Evolutionary conservation across 371 early-diverging fungal genomes (phyloP), one percentile per base, ranked within the genome.

Genomic region (Mucor racemosus): DNA sequence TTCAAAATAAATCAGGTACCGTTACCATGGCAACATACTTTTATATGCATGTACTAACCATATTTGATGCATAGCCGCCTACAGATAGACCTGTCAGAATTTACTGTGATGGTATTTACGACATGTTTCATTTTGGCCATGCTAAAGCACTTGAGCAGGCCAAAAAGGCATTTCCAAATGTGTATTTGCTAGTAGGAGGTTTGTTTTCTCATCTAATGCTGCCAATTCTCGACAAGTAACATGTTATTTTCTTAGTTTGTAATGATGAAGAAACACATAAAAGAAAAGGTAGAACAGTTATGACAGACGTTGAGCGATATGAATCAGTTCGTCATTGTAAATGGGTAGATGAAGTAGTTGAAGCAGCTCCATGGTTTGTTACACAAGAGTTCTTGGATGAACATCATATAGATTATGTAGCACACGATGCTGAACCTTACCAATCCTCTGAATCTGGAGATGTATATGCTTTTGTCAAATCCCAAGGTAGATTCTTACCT

Each of bases 121-220:
- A 98, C 78, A 79, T 96, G 71, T 95, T 97, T 77, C 99, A 97
- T 81, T 95, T 93, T 76, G 97, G 99, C 5, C 97, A 98, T 74
- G 94, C 96, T 39, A 89, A 93, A 60, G 92, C 93, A 38, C 77
- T 98, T 50, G 93, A 96, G 76, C 97, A 98, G 76, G 97, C 97
- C n/a, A 98, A 98, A 74, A 94, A 92, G 69, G 84, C 92, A 5
- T 93, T 97, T 71, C 92, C 94, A 5, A 88, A 92, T 70, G 95
- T 95, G 10, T 86, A 93, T 65, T 72, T 98, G 69, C 71, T 98
- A 17, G 97, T 97, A 33, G 97, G 97, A 66, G 92, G 93, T 92
- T 13, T 31, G 53, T 53, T 5, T 13, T 53, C 13, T 31, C 17
- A 46, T 5, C 46, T 8, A 17, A n/a, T 17, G 21, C 9, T 17